Evolutionary conservation across 164 flowering plant species (phyloP).

Genomic region (Macadamia integrifolia): DNA sequence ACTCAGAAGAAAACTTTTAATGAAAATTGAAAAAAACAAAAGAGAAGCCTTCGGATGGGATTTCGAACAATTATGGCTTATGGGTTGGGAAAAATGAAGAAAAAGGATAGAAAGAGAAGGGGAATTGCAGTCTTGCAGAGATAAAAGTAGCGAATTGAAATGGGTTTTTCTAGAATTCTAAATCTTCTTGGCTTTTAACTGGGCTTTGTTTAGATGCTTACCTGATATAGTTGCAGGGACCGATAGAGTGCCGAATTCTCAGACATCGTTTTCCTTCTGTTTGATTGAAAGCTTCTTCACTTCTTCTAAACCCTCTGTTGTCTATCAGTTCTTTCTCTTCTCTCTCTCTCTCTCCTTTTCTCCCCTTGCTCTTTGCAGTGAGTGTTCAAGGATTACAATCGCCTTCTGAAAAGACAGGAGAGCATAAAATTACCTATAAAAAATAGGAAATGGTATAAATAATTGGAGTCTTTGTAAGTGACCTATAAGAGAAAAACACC

Average conservation of each 20-base stretch:
- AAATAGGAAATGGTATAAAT: neutral
- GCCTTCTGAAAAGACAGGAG: conserved; percentile 30
- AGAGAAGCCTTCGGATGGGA: no score
- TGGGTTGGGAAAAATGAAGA: no score
- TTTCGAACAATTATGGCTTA: no score
- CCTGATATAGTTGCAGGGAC: conserved; percentile 30
- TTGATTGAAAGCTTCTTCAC: conserved; percentile 34
- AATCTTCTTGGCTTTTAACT: no score
- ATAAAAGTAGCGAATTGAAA: no score
- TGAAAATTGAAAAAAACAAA: no score
- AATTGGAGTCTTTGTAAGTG: neutral
- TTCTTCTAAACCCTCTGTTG: conserved; percentile 19
- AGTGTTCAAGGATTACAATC: conserved; percentile 17
- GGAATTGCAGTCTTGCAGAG: no score
- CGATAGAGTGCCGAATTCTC: conserved; percentile 37
- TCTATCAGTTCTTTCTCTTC: conserved; percentile 14
- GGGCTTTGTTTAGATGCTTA: neutral
- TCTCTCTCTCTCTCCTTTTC: conserved; percentile 21
- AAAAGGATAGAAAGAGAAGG: no score
- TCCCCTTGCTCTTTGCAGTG: conserved; percentile 11
- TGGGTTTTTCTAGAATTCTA: no score
- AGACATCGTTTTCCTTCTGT: conserved; percentile 57
- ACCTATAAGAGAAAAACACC: conserved; percentile 16
- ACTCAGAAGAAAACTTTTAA: no score
- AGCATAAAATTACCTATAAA: neutral